phyloP scores from a whole-genome alignment of 169 alveolate genomes.

The Eimeria zaria region DNA sequence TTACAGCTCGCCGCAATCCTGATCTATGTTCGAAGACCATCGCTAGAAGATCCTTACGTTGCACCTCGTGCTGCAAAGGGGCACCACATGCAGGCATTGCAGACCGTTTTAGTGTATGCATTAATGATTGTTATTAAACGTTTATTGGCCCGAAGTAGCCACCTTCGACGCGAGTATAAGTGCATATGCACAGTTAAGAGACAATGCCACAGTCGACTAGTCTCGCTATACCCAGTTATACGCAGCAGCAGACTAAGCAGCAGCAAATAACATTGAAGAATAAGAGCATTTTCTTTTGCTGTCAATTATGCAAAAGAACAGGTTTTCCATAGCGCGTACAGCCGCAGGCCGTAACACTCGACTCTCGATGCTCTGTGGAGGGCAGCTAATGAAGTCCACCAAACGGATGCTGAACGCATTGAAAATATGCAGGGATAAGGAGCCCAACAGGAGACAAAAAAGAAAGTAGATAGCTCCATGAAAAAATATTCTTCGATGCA shows the following conservation, averaged over 20 bases:
- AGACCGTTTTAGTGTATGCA: not conserved
- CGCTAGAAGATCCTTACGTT: too few relatives aligned
- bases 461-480: not conserved
- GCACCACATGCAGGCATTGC: not conserved
- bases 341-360: not conserved
- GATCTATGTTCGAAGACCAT: too few relatives aligned
- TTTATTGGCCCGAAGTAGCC: not conserved
- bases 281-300: not conserved
- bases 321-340: not conserved
- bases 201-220: not conserved
- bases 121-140: not conserved
- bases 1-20: too few relatives aligned
- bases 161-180: not conserved
- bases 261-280: not conserved
- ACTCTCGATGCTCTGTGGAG: not conserved
- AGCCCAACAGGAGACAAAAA: not conserved
- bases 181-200: not conserved
- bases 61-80: not conserved
- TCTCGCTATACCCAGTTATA: not conserved
- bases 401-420: not conserved
- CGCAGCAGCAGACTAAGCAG: not conserved
- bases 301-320: not conserved
- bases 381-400: not conserved
- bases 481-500: not conserved
- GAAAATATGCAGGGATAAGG: not conserved